Percentiles rank a stretch among this genome's conserved stretches.
phyloP scores from a whole-genome alignment of 495 filamentous ascomycete species.

The Acidiella bohemica region DNA sequence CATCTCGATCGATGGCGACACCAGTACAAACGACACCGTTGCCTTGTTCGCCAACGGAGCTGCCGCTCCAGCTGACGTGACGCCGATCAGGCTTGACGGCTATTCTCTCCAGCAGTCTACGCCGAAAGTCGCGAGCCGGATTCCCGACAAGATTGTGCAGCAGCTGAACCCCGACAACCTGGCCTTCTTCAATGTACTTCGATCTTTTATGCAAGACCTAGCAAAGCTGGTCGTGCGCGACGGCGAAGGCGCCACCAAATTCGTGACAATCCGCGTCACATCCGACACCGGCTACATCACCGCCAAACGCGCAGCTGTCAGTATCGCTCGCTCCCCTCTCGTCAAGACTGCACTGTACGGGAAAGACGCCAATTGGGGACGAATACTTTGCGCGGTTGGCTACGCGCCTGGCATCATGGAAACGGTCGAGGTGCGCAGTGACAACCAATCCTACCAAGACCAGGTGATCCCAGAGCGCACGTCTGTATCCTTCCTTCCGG shows the following conservation, averaged over 20 bases:
- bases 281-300: constrained; percentile 48
- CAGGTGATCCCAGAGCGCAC: constrained; percentile 65
- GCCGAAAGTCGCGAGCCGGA: not conserved
- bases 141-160: not conserved
- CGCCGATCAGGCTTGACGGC: not conserved
- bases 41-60: constrained; percentile 90
- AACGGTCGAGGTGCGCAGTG: not conserved
- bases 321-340: constrained; percentile 84
- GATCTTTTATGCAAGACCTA: constrained; percentile 64
- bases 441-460: not conserved
- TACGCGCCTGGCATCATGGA: constrained; percentile 48
- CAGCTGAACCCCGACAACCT: constrained; percentile 35
- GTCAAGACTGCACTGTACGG: constrained; percentile 97
- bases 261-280: constrained; percentile 79
- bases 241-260: constrained; percentile 96
- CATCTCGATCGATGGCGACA: constrained; percentile 94
- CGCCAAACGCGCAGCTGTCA: constrained; percentile 51
- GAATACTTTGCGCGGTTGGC: constrained; percentile 87
- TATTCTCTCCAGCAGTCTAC: not conserved
- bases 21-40: constrained; percentile 92
- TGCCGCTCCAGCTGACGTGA: constrained; percentile 45
- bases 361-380: constrained; percentile 96
- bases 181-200: constrained; percentile 54
- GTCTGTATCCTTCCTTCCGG: constrained; percentile 81
- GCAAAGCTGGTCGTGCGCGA: constrained; percentile 90